These are phyloP conservation scores for Musa acuminata DNA, from an alignment of 176 grass and related monocot species.

Conservation along the genomic window DNA sequence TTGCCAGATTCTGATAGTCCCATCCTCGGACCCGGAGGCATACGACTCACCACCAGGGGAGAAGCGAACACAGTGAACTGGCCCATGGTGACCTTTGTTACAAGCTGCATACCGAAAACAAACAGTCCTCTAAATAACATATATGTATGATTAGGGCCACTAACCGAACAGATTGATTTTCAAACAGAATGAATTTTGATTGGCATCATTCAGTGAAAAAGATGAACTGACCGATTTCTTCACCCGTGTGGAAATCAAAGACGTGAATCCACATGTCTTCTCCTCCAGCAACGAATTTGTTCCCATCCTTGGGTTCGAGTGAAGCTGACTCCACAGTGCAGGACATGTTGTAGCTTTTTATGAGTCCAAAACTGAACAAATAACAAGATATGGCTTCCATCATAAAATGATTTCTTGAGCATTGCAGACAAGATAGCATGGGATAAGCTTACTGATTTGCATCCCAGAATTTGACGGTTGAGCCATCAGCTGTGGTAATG, in stretches of 20 bases:
- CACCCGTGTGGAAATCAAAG: slow-evolving; percentile 88
- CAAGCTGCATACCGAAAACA: slow-evolving; percentile 32
- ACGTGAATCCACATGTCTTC: slow-evolving; percentile 96
- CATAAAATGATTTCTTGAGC: neutral
- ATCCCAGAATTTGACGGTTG: slow-evolving; percentile 95
- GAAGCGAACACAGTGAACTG: slow-evolving; percentile 88
- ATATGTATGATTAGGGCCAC: neutral
- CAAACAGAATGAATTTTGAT: neutral
- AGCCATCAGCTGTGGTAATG: slow-evolving; percentile 91
- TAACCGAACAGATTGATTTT: neutral
- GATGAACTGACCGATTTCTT: slow-evolving; percentile 74
- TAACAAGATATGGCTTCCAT: neutral
- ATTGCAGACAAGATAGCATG: neutral
- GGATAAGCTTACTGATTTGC: slow-evolving; percentile 59
- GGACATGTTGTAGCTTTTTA: slow-evolving; percentile 97
- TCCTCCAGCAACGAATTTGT: slow-evolving; percentile 82
- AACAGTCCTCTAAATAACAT: neutral
- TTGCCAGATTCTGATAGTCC: slow-evolving; percentile 93
- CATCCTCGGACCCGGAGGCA: slow-evolving; percentile 92
- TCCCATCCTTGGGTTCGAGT: slow-evolving; percentile 76
- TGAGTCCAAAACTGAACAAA: slow-evolving; percentile 68
- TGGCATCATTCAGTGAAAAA: neutral
- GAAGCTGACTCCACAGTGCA: slow-evolving; percentile 92
- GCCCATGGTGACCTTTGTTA: slow-evolving; percentile 97
- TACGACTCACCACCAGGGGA: slow-evolving; percentile 85